A percentile compares a stretch with the other conserved stretches of the same genome.
Conservation (phyloP, 164 flowering plant genomes). For the Kalanchoe fedtschenkoi region DNA sequence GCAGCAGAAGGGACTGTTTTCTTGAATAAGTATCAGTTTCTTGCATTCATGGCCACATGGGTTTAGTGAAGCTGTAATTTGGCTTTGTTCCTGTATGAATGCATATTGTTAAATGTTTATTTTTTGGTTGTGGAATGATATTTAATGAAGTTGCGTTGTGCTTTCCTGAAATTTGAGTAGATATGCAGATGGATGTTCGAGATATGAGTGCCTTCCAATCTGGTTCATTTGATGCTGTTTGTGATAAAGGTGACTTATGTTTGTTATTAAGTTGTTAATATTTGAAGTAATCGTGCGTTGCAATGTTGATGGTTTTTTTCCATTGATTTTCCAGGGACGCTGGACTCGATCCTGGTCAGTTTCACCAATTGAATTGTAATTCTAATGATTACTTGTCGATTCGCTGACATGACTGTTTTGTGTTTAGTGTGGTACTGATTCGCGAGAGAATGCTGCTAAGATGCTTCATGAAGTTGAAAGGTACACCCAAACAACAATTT, state of each 20-base stretch:
- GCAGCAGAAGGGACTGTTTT: background rate
- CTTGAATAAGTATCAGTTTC: background rate
- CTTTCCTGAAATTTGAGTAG: conserved; percentile 29
- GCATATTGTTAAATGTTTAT: too few relatives aligned
- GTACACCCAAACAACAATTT: conserved; percentile 22
- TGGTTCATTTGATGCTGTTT: conserved; percentile 53
- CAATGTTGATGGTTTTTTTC: background rate
- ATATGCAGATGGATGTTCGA: conserved; percentile 68
- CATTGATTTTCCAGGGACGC: too few relatives aligned
- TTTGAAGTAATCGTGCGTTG: background rate
- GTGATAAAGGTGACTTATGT: conserved; percentile 53
- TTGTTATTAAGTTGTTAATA: background rate
- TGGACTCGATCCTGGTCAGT: conserved; percentile 85
- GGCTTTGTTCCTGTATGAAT: too few relatives aligned
- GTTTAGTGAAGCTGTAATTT: too few relatives aligned
- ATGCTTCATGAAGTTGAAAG: conserved; percentile 79
- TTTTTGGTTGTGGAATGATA: background rate
- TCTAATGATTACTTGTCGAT: conserved; percentile 3
- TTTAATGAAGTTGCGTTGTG: background rate
- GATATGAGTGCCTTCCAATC: conserved; percentile 56
- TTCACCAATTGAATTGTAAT: conserved; percentile 4
- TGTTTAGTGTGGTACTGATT: conserved; percentile 70
- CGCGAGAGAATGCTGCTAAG: conserved; percentile 45
- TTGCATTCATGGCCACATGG: background rate
- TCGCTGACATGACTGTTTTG: conserved; percentile 13